Evolutionary conservation across 1,284 basidiomycete species (phyloP).

Genomic region (Cystobasidium pallidum): DNA sequence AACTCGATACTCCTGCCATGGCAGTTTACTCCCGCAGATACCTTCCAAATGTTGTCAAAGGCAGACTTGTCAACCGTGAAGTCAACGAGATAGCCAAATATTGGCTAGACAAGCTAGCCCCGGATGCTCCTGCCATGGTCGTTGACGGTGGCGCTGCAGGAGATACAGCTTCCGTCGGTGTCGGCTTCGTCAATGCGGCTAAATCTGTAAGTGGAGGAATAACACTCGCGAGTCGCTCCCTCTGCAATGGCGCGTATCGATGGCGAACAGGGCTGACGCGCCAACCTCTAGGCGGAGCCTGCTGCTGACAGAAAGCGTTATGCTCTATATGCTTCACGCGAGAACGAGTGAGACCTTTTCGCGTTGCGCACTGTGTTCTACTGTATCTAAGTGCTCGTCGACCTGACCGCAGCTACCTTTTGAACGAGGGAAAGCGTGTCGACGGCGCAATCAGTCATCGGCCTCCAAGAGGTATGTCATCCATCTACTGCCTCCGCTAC

Average conservation of each 20-base stretch:
- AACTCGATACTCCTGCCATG: conserved; percentile 67
- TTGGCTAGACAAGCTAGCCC: conserved; percentile 40
- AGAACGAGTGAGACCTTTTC: no score
- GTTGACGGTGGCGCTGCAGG: conserved; percentile 45
- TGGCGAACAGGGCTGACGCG: no score
- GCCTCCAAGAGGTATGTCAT: no score
- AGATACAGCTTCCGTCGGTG: conserved; percentile 47
- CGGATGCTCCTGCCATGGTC: conserved; percentile 40
- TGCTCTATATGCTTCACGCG: no score
- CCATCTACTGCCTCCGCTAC: no score
- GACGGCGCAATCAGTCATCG: conserved; percentile 57
- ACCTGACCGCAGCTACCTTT: neutral
- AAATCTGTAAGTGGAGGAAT: neutral
- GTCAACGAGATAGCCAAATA: conserved; percentile 39
- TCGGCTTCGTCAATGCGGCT: conserved; percentile 46
- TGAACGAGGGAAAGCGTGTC: neutral
- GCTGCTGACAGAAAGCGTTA: no score
- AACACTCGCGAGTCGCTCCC: no score
- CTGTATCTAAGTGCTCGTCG: no score
- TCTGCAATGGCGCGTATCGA: no score
- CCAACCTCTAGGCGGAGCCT: no score
- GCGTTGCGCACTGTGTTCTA: no score
- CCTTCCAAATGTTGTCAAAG: conserved; percentile 1
- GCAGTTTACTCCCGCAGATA: conserved; percentile 60
- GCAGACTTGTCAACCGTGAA: neutral